Percentiles rank a stretch among this genome's conserved stretches.
phyloP scores from a whole-genome alignment of 805 yeast species.

The Metschnikowia anglica region DNA sequence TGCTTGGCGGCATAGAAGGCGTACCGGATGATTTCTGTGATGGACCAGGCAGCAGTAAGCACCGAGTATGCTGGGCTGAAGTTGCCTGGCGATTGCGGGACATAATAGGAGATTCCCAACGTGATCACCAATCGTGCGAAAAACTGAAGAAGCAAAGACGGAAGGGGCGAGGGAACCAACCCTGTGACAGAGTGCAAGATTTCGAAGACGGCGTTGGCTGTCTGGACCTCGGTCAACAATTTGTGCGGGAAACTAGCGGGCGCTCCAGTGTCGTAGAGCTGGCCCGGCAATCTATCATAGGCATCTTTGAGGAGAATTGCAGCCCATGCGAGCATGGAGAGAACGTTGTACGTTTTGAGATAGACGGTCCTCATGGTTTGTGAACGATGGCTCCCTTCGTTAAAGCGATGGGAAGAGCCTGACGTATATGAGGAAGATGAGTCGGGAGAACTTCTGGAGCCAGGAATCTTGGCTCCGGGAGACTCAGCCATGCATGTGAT shows the following conservation, averaged over 20 bases:
- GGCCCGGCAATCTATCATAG: conserved; percentile 14
- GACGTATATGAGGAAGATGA: not conserved
- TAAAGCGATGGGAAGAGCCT: too few relatives aligned
- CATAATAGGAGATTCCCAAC: conserved; percentile 26
- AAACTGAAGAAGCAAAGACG: conserved; percentile 28
- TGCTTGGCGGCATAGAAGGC: conserved; percentile 27
- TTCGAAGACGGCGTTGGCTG: conserved; percentile 29
- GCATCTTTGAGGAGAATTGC: conserved; percentile 17
- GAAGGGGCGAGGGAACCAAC: conserved; percentile 29
- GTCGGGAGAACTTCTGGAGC: not conserved
- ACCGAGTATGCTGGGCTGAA: conserved; percentile 22
- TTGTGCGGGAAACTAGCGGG: conserved; percentile 30
- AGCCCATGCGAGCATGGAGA: conserved; percentile 22
- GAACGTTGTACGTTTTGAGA: conserved; percentile 21
- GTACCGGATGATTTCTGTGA: conserved; percentile 32
- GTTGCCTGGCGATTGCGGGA: conserved; percentile 34
- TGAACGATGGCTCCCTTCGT: too few relatives aligned
- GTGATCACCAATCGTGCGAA: conserved; percentile 31
- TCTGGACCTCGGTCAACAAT: conserved; percentile 27
- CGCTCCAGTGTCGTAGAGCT: conserved; percentile 9
- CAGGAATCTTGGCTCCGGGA: not conserved
- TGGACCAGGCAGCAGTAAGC: conserved; percentile 31
- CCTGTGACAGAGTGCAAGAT: conserved; percentile 26
- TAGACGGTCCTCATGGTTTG: conserved; percentile 3
- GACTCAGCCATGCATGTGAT: too few relatives aligned